Conservation (phyloP, 345 rosid genomes). For the Noccaea bulbosa region DNA sequence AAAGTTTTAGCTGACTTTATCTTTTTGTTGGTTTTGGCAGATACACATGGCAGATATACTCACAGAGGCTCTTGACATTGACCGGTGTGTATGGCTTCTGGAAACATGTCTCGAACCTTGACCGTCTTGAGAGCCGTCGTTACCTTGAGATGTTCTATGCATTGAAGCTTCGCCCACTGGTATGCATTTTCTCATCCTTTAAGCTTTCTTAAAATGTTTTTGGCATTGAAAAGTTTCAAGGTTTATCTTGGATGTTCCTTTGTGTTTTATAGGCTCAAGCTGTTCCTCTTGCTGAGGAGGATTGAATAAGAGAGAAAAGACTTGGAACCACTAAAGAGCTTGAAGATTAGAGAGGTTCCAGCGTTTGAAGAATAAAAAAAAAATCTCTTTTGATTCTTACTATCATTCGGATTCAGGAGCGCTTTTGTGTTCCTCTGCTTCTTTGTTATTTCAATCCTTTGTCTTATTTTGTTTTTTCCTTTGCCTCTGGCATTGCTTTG, state of each 20-base stretch:
- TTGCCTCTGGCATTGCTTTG: constrained; percentile 31
- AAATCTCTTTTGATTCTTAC: constrained; percentile 37
- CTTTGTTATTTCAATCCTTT: constrained; percentile 12
- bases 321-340: constrained; percentile 22
- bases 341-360: constrained; percentile 22
- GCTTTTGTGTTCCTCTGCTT: constrained; percentile 38
- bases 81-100: constrained; percentile 96
- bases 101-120: constrained; percentile 96
- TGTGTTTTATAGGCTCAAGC: constrained; percentile 39
- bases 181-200: constrained; percentile 33
- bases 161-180: constrained; percentile 82
- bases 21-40: constrained; percentile 41
- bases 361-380: constrained; percentile 32
- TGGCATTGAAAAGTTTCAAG: not conserved
- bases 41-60: constrained; percentile 91
- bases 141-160: constrained; percentile 96
- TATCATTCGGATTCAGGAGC: constrained; percentile 17
- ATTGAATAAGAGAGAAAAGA: constrained; percentile 30
- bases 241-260: not conserved
- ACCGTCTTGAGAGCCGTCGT: constrained; percentile 80
- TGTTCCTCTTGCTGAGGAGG: constrained; percentile 45
- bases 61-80: constrained; percentile 81
- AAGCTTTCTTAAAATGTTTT: not conserved
- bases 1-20: not conserved
- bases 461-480: not conserved